Base-by-base conservation (phyloP, 257 asterid species). In the Coffea canephora region DNA sequence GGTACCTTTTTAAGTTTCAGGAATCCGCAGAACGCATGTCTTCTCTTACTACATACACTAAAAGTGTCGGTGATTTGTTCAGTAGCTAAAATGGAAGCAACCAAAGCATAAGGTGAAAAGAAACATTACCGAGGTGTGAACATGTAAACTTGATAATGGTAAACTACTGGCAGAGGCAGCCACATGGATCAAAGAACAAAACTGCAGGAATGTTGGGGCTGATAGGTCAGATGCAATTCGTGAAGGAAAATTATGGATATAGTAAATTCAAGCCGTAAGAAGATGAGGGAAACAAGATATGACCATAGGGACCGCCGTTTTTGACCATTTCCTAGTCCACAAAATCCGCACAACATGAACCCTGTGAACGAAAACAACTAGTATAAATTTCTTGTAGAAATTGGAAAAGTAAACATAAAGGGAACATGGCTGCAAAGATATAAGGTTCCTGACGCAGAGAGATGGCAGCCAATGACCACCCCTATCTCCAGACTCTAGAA, bases 361-460 rank as follows among this genome's bases (percentile, higher is more conserved):
- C 6, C 41, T 67, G 13, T 21, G 31, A 11, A 0, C 27, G 25
- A 62, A n/a, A 27, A 6, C 43, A 27, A 27, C 1, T 11, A 65
- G 31, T 64, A 31, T 31, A 31, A 31, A 31, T 64, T 11, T 64
- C 69, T 64, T 41, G 41, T 25, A 25, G 18, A 65, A 12, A 65
- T 4, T 8, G 19, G 27, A 5, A 54, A 57, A 57, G 19, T 64
- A 31, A 31, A 2, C 4, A 27, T 27, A 65, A 65, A 25, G 4
- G 19, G 19, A 21, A 41, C 45, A 4, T 27, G 61, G 34, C 8
- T 6, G 18, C 48, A 49, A 12, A 67, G n/a, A 75, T 5, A 8
- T n/a, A 57, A 69, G 64, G 78, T 82, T 82, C 78, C 59, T 25
- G 3, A 21, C 65, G 85, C 18, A 66, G 69, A 15, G 46, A 6